Percentiles rank a stretch among this genome's conserved stretches.
Evolutionary conservation across 192 early-diverging fungal species (phyloP).

Genomic region (Backusella psychrophila): DNA sequence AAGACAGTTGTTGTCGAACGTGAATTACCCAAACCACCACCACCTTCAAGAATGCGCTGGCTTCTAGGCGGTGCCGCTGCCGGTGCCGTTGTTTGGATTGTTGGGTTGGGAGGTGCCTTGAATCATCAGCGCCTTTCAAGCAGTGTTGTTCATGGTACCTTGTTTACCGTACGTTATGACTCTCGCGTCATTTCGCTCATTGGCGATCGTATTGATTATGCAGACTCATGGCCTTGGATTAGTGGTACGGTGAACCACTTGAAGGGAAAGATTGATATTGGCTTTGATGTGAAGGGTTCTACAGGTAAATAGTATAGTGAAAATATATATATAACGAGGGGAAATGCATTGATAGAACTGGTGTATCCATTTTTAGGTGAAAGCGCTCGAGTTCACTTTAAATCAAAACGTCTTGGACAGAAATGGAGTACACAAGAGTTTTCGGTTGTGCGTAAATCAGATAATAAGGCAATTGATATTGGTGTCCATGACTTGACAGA

Average conservation of each 20-base stretch:
- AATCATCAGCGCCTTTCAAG: constrained; percentile 59
- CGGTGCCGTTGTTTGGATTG: constrained; percentile 52
- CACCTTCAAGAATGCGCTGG: constrained; percentile 17
- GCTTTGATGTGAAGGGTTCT: constrained; percentile 49
- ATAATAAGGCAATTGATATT: constrained; percentile 22
- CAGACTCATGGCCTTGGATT: constrained; percentile 58
- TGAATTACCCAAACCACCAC: constrained; percentile 20
- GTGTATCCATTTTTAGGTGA: constrained; percentile 8
- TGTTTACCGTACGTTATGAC: constrained; percentile 58
- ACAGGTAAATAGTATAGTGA: constrained; percentile 33
- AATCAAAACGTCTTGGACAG: constrained; percentile 28
- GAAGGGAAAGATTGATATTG: constrained; percentile 55
- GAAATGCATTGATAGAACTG: too few relatives aligned
- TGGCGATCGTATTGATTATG: constrained; percentile 55
- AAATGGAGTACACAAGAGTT: constrained; percentile 46
- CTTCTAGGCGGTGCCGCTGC: constrained; percentile 32
- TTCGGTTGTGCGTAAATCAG: constrained; percentile 30
- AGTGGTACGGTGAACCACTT: constrained; percentile 60
- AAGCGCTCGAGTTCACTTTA: constrained; percentile 39
- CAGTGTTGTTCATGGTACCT: constrained; percentile 53
- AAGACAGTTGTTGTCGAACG: constrained; percentile 21
- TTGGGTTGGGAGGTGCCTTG: constrained; percentile 45
- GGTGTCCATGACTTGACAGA: constrained; percentile 22
- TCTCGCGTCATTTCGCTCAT: constrained; percentile 42
- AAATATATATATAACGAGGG: background rate